Conservation (phyloP, 1,284 basidiomycete species). For the Stygiomarasmius scandens region DNA sequence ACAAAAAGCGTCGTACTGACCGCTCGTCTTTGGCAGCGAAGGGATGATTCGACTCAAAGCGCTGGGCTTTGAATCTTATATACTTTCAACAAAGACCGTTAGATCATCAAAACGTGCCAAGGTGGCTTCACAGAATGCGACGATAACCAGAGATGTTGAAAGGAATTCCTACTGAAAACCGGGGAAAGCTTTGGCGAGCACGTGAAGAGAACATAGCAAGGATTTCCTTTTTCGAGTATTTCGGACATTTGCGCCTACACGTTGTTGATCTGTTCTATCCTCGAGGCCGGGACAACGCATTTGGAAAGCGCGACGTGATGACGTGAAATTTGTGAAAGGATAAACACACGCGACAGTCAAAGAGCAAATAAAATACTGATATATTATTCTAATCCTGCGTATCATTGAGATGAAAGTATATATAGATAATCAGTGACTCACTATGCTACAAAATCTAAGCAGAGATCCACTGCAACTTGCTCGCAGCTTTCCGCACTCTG, state of each 20-base stretch:
- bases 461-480: conserved; percentile 56
- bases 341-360: not conserved
- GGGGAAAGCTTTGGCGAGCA: conserved; percentile 18
- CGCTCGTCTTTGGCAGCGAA: too few species aligned
- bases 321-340: not conserved
- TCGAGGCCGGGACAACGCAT: not conserved
- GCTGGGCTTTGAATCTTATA: too few species aligned
- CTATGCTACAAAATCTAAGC: conserved; percentile 25
- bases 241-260: conserved; percentile 36
- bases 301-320: not conserved
- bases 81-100: too few species aligned
- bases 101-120: too few species aligned
- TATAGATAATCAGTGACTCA: conserved; percentile 10
- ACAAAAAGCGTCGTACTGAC: too few species aligned
- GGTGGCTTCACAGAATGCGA: too few species aligned
- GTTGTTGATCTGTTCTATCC: conserved; percentile 21
- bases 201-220: conserved; percentile 39
- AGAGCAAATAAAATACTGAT: too few species aligned
- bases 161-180: conserved; percentile 13
- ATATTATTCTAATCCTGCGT: too few species aligned
- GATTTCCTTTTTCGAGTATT: not conserved
- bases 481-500: conserved; percentile 92
- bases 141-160: conserved; percentile 2
- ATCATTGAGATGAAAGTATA: not conserved
- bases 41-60: too few species aligned